Base-by-base conservation (phyloP, 2,329 filamentous ascomycete genomes). In the Penicillium sp. region DNA sequence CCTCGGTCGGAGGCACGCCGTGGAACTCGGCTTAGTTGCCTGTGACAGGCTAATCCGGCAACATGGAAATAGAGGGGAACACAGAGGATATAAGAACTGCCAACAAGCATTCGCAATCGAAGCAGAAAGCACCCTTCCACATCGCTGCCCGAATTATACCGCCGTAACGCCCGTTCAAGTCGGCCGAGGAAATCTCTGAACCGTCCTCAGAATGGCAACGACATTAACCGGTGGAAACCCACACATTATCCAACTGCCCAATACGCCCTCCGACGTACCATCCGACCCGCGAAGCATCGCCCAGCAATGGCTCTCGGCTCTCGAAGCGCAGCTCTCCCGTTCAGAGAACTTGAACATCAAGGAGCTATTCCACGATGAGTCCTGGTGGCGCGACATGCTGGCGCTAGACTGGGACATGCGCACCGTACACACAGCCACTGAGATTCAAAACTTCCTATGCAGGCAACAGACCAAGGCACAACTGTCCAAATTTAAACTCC, bases 321-420 rank as follows among this genome's bases (percentile, higher is more conserved):
- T 74, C 3, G 63, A 70, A 21, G 45, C 48, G 7, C 60, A 64
- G n/a, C 60, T 72, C 1, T 52, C 58, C 6, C 55, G 27, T 3
- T 59, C 56, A 18, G 57, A 60, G 13, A 54, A 53, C 13, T 46
- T 63, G 13, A 53, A 61, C 4, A 47, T 70, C 12, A 31, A 55
- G 25, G 32, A 51, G 2, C 59, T 76, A 6, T 72, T 76, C 46
- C 70, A 74, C 15, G 39, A 60, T 18, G 72, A 74, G n/a, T 73
- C 73, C 10, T 75, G 72, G 68, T 75, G 73, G 71, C 69, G 74
- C 5, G 74, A 76, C 32, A 71, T 72, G 59, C 61, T 75, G n/a
- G 68, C 67, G 7, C 57, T 76, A 13, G 68, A 71, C 39, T 76
- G 74, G 74, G 70, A 75, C 37, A 65, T 74, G 48, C 73, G 68